Percentiles rank a stretch among this genome's conserved stretches.
Conservation (phyloP, 192 early-diverging fungal genomes). For the Geranomyces michiganensis region DNA sequence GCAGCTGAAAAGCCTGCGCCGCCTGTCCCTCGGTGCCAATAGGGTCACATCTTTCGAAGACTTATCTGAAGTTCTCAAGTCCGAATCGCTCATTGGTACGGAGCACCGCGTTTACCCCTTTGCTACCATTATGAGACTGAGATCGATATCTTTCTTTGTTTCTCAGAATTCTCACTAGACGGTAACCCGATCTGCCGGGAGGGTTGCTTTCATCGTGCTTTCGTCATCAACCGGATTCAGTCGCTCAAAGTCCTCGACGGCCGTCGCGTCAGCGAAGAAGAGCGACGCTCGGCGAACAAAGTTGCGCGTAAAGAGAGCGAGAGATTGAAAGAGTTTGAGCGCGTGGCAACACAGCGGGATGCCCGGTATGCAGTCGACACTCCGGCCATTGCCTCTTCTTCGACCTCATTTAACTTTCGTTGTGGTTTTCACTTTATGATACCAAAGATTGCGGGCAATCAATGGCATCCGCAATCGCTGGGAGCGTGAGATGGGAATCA, state of each 20-base stretch:
- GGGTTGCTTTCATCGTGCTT: constrained; percentile 36
- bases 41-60: constrained; percentile 40
- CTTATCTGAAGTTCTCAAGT: constrained; percentile 34
- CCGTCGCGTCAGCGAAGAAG: constrained; percentile 51
- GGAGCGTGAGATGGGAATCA: constrained; percentile 6
- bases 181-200: constrained; percentile 27
- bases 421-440: not conserved
- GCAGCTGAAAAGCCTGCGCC: constrained; percentile 30
- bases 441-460: constrained; percentile 1
- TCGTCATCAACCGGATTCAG: constrained; percentile 42
- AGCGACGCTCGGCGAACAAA: constrained; percentile 42
- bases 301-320: constrained; percentile 51
- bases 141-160: too few relatives aligned
- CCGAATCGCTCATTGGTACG: constrained; percentile 20
- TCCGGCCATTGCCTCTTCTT: too few relatives aligned
- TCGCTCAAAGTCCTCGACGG: constrained; percentile 53
- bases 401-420: too few relatives aligned
- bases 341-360: constrained; percentile 32
- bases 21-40: constrained; percentile 40
- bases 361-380: constrained; percentile 41
- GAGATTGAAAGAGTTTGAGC: constrained; percentile 44
- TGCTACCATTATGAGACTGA: too few relatives aligned
- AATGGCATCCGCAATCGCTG: not conserved
- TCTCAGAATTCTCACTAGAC: constrained; percentile 16
- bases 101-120: too few relatives aligned